These are phyloP conservation scores for Cercospora sesami DNA, from an alignment of 2,329 filamentous ascomycete genomes.

Conservation along the genomic window DNA sequence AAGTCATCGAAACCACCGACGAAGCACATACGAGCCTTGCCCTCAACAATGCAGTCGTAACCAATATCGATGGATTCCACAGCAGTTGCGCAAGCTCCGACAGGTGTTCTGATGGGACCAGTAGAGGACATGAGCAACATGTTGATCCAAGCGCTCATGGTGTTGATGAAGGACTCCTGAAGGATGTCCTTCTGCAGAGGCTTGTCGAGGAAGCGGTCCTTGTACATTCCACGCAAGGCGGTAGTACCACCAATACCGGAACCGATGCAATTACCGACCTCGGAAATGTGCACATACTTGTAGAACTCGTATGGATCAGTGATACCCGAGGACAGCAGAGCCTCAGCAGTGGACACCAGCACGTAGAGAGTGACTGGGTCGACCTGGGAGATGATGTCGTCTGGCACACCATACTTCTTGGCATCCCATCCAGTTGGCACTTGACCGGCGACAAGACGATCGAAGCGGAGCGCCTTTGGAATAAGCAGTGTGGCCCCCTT, in stretches of 20 bases:
- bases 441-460: constrained; percentile 94
- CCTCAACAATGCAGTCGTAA: constrained; percentile 97
- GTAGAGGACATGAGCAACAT: constrained; percentile 97
- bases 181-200: constrained; percentile 98
- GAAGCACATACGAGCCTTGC: constrained; percentile 95
- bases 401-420: constrained; percentile 91
- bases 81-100: constrained; percentile 94
- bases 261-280: constrained; percentile 96
- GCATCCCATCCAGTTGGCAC: constrained; percentile 97
- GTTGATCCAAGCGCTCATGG: constrained; percentile 99
- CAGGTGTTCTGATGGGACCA: constrained; percentile 96
- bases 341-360: constrained; percentile 88
- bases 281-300: constrained; percentile 97
- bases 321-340: constrained; percentile 87
- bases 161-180: constrained; percentile 99
- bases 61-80: constrained; percentile 97
- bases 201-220: constrained; percentile 93
- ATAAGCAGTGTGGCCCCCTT: constrained; percentile 95
- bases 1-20: constrained; percentile 99
- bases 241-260: constrained; percentile 96
- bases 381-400: constrained; percentile 96
- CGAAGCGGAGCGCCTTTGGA: constrained; percentile 94
- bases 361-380: constrained; percentile 95
- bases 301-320: constrained; percentile 99
- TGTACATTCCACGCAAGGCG: constrained; percentile 96